Evolutionary conservation across 441 rosid species (phyloP).

Genomic region (Raphanus hybrid): DNA sequence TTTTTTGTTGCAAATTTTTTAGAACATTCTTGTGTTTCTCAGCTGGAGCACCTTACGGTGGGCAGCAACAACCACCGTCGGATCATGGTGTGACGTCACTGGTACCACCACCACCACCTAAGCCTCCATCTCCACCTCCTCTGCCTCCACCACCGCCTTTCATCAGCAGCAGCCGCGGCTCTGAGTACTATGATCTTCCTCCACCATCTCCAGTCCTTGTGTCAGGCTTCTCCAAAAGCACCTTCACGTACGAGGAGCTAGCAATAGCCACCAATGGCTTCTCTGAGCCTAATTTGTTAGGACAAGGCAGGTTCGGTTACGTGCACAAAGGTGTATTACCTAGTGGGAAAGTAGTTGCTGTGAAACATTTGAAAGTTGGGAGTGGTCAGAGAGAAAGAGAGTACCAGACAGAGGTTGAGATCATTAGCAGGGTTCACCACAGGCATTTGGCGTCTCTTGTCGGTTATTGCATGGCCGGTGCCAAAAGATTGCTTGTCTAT

Average conservation of each 20-base stretch:
- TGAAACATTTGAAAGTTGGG: constrained; percentile 91
- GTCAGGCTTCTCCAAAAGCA: constrained; percentile 81
- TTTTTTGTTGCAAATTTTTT: too few species aligned
- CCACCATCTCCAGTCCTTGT: constrained; percentile 81
- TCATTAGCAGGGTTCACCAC: constrained; percentile 94
- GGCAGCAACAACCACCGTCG: constrained; percentile 66
- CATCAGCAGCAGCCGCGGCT: constrained; percentile 82
- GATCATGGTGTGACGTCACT: constrained; percentile 45
- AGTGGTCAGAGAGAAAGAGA: constrained; percentile 99
- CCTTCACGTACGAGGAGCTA: constrained; percentile 82
- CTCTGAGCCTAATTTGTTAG: constrained; percentile 86
- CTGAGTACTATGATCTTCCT: constrained; percentile 78
- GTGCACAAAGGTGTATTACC: constrained; percentile 94
- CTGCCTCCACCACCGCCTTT: constrained; percentile 55
- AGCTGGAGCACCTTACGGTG: constrained; percentile 69
- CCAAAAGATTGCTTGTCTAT: constrained; percentile 84
- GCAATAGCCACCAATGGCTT: constrained; percentile 92
- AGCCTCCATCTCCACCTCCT: constrained; percentile 59
- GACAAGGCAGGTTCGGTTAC: constrained; percentile 98
- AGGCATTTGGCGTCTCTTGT: constrained; percentile 94
- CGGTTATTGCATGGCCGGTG: constrained; percentile 85
- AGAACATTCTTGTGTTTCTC: constrained; percentile 8
- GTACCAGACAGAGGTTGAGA: constrained; percentile 96
- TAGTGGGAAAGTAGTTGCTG: constrained; percentile 91
- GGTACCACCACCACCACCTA: constrained; percentile 48